phyloP scores from a whole-genome alignment of 164 flowering plant genomes.

The Magnolia sinica region DNA sequence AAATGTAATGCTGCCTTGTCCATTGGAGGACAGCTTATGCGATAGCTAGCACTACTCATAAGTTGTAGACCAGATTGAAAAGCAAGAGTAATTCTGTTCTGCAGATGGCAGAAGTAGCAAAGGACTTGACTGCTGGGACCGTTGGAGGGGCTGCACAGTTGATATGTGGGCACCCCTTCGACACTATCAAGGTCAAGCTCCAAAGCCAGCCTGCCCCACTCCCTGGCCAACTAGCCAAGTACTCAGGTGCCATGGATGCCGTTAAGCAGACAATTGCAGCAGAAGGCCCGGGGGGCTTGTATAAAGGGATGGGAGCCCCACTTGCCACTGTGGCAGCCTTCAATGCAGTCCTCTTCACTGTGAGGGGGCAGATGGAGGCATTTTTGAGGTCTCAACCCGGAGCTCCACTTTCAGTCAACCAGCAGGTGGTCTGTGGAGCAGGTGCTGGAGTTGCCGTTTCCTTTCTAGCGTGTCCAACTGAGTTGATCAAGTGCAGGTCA shows the following conservation, averaged over 20 bases:
- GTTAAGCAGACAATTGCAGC: conserved; percentile 82
- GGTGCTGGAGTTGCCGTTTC: conserved; percentile 97
- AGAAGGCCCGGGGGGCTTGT: conserved; percentile 82
- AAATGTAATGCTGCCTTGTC: background rate
- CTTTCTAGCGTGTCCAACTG: conserved; percentile 94
- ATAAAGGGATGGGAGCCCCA: conserved; percentile 99
- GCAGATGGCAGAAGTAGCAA: conserved; percentile 88
- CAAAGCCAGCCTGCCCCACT: conserved; percentile 90
- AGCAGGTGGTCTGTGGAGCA: conserved; percentile 77
- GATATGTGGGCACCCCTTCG: conserved; percentile 91
- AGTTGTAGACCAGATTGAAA: background rate
- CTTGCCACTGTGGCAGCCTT: conserved; percentile 98
- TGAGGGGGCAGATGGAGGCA: conserved; percentile 88
- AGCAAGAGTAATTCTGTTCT: background rate
- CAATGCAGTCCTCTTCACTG: conserved; percentile 91
- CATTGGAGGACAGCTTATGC: background rate
- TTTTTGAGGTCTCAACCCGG: conserved; percentile 81
- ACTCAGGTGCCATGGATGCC: conserved; percentile 88
- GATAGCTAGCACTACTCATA: too few relatives aligned
- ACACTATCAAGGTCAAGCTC: conserved; percentile 95
- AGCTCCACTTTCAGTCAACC: conserved; percentile 60
- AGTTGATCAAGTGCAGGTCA: conserved; percentile 94
- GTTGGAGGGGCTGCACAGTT: conserved; percentile 94
- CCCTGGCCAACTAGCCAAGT: conserved; percentile 86
- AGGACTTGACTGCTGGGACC: conserved; percentile 89